A percentile compares a stretch with the other conserved stretches of the same genome.
These are phyloP conservation scores for Eucalyptus regnans DNA, from an alignment of 345 rosid genomes.

Conservation along the genomic window DNA sequence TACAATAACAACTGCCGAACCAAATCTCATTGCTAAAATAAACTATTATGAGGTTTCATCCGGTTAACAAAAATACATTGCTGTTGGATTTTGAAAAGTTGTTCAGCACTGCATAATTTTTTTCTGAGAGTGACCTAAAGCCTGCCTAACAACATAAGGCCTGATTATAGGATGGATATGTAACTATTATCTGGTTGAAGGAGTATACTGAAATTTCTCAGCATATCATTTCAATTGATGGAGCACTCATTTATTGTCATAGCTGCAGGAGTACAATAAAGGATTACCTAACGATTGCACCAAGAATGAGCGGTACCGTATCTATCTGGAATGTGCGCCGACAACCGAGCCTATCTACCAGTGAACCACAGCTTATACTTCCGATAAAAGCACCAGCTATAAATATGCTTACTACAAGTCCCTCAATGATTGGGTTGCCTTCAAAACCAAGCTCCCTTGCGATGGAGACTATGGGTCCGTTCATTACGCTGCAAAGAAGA, in stretches of 20 bases:
- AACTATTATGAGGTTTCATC: background rate
- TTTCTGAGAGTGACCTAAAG: background rate
- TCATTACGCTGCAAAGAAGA: slow-evolving; percentile 52
- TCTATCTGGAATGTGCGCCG: slow-evolving; percentile 59
- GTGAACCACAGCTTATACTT: slow-evolving; percentile 44
- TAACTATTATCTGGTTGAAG: background rate
- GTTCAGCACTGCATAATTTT: background rate
- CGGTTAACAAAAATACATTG: background rate
- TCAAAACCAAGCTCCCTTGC: slow-evolving; percentile 70
- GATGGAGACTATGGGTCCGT: slow-evolving; percentile 66
- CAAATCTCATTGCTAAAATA: background rate
- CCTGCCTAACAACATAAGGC: background rate
- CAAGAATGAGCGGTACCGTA: slow-evolving; percentile 44
- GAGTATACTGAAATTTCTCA: background rate
- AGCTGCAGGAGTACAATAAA: background rate
- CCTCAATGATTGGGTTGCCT: slow-evolving; percentile 57
- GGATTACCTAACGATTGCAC: slow-evolving; percentile 53
- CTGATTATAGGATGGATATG: background rate
- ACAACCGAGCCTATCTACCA: slow-evolving; percentile 58
- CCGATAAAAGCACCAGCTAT: slow-evolving; percentile 78
- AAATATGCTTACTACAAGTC: slow-evolving; percentile 77
- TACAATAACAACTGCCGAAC: background rate
- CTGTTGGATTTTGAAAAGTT: background rate
- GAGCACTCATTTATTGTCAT: background rate
- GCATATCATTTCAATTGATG: background rate